Evolutionary conservation across 768 basidiomycete species (phyloP).

Genomic region (Chalciporus sphaerocephalus): DNA sequence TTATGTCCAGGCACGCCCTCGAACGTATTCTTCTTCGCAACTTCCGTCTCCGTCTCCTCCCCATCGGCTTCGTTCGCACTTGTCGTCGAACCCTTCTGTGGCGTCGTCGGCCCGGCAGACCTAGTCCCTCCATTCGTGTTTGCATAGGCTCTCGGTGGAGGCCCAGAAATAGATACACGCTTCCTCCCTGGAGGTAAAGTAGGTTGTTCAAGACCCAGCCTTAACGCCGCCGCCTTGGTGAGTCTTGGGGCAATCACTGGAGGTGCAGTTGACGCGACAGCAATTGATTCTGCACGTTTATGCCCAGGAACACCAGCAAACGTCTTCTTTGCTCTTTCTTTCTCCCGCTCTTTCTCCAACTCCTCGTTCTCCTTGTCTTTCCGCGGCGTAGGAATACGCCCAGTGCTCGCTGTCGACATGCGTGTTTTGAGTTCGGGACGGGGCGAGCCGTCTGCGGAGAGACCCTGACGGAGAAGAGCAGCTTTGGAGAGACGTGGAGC

Average conservation of each 20-base stretch:
- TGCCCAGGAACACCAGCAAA: slow-evolving; percentile 82
- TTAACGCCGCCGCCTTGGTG: slow-evolving; percentile 70
- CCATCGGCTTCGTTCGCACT: slow-evolving; percentile 29
- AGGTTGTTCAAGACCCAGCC: slow-evolving; percentile 49
- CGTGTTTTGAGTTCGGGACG: slow-evolving; percentile 18
- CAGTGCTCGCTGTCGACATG: slow-evolving; percentile 34
- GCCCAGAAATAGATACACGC: slow-evolving; percentile 32
- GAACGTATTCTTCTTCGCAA: slow-evolving; percentile 46
- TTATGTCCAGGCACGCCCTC: slow-evolving; percentile 86
- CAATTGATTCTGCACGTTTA: slow-evolving; percentile 63
- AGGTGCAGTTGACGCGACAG: slow-evolving; percentile 70
- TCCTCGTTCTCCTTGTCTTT: slow-evolving; percentile 28
- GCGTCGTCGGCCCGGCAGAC: slow-evolving; percentile 6
- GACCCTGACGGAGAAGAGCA: slow-evolving; percentile 67
- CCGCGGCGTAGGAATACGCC: slow-evolving; percentile 26
- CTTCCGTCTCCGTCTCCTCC: slow-evolving; percentile 27
- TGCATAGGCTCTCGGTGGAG: slow-evolving; percentile 9
- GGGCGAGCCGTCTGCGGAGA: slow-evolving; percentile 37
- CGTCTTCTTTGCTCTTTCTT: slow-evolving; percentile 57
- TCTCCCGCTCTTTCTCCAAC: slow-evolving; percentile 53
- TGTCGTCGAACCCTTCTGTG: slow-evolving; percentile 9
- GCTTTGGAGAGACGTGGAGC: slow-evolving; percentile 73
- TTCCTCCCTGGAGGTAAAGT: slow-evolving; percentile 38
- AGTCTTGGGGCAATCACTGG: slow-evolving; percentile 69
- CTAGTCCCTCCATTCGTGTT: slow-evolving; percentile 5